Conservation (phyloP, 176 grass and related monocot species). For the Rhipidocladum racemiflorum region DNA sequence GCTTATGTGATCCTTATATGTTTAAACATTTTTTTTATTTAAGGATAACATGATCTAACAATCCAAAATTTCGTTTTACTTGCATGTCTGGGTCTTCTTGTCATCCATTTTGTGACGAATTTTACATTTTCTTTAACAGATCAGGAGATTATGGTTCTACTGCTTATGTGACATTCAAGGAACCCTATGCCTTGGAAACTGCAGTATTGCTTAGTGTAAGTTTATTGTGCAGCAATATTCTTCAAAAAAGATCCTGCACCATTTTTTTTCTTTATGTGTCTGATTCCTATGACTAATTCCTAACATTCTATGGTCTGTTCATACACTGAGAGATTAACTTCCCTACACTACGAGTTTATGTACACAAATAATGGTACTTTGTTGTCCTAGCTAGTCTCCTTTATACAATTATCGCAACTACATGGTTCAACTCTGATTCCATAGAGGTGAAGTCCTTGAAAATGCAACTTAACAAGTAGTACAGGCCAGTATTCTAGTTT, state of each 20-base stretch:
- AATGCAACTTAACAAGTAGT: neutral
- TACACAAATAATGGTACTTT: neutral
- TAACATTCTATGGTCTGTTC: neutral
- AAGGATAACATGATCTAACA: neutral
- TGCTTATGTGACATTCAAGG: constrained; percentile 96
- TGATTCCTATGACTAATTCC: neutral
- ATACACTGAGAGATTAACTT: neutral
- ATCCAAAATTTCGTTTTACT: neutral
- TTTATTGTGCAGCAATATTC: constrained; percentile 1
- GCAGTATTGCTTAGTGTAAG: constrained; percentile 91
- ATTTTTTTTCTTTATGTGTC: constrained; percentile 4
- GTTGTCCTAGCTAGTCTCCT: neutral
- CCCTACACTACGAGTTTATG: neutral
- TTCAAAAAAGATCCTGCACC: neutral
- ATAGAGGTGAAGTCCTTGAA: neutral
- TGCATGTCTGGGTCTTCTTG: neutral
- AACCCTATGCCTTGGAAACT: constrained; percentile 86
- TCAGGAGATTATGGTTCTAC: constrained; percentile 77
- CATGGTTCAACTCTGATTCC: neutral
- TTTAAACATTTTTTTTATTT: neutral
- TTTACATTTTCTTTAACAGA: constrained; percentile 34
- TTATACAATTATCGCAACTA: neutral
- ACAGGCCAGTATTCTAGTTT: neutral
- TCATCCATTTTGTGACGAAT: constrained; percentile 31
- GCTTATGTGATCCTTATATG: neutral